Base-by-base conservation (phyloP, 78 protist genomes). In the Guillardia theta region DNA sequence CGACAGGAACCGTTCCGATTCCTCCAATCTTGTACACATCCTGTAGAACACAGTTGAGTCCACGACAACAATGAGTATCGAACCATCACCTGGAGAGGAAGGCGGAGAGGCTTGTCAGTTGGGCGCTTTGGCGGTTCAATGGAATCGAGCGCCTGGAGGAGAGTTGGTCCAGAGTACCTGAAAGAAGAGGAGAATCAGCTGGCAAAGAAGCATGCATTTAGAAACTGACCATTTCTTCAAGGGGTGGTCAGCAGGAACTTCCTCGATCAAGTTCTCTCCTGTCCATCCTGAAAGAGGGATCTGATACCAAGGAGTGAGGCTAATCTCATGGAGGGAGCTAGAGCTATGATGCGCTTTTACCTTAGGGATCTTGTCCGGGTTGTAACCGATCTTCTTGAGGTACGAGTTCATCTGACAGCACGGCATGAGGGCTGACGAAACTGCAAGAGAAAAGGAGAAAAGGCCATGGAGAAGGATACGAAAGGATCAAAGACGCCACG, bases 21-120 rank as follows among this genome's bases (percentile, higher is more conserved):
- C 99, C 99, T 47, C 98, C 98, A 90, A 99, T 99, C 97, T 98
- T 98, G 98, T 97, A 99, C 94, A 98, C 99, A 53, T 98, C 99
- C 95, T 98, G 99, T n/a, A n/a, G n/a, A n/a, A n/a, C n/a, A n/a
- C n/a, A n/a, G n/a, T n/a, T n/a, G n/a, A n/a, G n/a, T 19, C 64
- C 19, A 12, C 64, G 19, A 19, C 64, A 21, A 12, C 64, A 53
- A 12, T 19, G 64, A 53, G 64, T 53, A 19, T 53, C 64, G 33
- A 21, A 53, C 19, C 64, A 21, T 53, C 64, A 53, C 64, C 64
- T n/a, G n/a, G 48, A 98, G 97, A 93, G 99, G 99, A 88, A 98
- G 94, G 94, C 99, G 99, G 48, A 98, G 98, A 93, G 99, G 99
- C 97, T 98, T 98, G 92, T 98, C 99, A 33, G 96, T 78, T 88